Evolutionary conservation across 2,329 filamentous ascomycete genomes (phyloP).

Genomic region (Fusarium setosum): DNA sequence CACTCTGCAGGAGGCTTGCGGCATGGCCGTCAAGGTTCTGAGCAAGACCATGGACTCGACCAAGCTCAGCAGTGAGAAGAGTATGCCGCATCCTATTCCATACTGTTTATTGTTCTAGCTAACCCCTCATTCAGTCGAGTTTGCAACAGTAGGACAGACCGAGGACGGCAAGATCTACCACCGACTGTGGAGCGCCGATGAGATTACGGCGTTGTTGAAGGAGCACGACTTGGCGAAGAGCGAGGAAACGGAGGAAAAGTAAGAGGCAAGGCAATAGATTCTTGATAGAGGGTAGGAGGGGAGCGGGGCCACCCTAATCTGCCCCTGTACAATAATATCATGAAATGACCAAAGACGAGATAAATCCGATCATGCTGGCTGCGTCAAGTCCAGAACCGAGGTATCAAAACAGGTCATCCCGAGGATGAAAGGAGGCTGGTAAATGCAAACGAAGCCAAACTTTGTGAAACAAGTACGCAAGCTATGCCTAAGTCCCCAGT

Average conservation of each 20-base stretch:
- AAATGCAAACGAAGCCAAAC: conserved; percentile 16
- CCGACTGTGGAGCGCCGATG: conserved; percentile 95
- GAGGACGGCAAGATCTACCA: conserved; percentile 98
- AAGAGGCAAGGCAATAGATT: conserved; percentile 44
- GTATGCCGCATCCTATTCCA: conserved; percentile 62
- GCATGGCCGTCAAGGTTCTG: conserved; percentile 96
- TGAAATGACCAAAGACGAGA: conserved; percentile 41
- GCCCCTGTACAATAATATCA: conserved; percentile 48
- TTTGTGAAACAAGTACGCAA: conserved; percentile 21
- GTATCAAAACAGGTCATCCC: background rate
- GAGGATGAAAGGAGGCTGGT: conserved; percentile 11
- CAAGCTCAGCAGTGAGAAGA: conserved; percentile 99
- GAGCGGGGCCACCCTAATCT: conserved; percentile 35
- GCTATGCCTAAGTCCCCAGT: conserved; percentile 38
- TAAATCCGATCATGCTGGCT: conserved; percentile 16
- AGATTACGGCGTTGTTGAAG: conserved; percentile 93
- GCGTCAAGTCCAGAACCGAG: conserved; percentile 22
- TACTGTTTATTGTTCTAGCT: conserved; percentile 4
- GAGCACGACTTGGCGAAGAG: conserved; percentile 95
- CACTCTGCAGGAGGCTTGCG: conserved; percentile 94
- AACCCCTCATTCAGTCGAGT: conserved; percentile 77
- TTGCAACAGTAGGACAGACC: conserved; percentile 96
- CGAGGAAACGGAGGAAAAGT: conserved; percentile 77
- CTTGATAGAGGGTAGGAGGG: conserved; percentile 43
- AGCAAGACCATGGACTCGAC: conserved; percentile 99